Conservation (phyloP, 2,329 filamentous ascomycete genomes). For the Aspergillus neotritici region DNA sequence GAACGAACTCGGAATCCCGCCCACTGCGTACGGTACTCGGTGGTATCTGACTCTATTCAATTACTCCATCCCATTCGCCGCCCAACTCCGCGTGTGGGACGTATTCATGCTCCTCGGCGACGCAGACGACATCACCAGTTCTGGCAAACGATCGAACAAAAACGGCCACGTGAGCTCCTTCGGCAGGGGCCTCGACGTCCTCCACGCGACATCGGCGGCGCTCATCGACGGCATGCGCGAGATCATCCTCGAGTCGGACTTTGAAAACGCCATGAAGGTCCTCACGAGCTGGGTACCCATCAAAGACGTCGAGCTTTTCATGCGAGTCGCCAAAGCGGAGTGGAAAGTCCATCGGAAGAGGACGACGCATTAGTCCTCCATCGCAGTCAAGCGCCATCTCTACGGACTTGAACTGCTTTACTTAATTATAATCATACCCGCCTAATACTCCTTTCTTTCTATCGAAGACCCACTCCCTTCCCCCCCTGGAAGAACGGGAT, state of each 20-base stretch:
- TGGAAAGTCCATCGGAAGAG: conserved; percentile 65
- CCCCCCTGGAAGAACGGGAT: not conserved
- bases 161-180: conserved; percentile 36
- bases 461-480: not conserved
- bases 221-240: conserved; percentile 86
- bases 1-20: conserved; percentile 72
- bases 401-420: conserved; percentile 1
- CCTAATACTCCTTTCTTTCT: conserved; percentile 5
- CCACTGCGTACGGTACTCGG: conserved; percentile 88
- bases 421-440: conserved; percentile 3
- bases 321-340: conserved; percentile 82
- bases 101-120: conserved; percentile 93
- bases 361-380: conserved; percentile 3
- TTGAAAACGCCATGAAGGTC: conserved; percentile 97
- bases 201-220: conserved; percentile 85
- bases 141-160: conserved; percentile 15
- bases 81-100: conserved; percentile 94
- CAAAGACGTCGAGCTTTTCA: conserved; percentile 86
- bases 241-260: conserved; percentile 85
- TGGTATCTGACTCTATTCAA: conserved; percentile 99
- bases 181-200: conserved; percentile 68
- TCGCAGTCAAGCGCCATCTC: not conserved
- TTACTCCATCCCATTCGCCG: conserved; percentile 87
- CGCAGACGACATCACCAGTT: conserved; percentile 43
- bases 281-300: conserved; percentile 91